Base-by-base conservation (phyloP, 208 protist species). In the Phytomonas serpens region DNA sequence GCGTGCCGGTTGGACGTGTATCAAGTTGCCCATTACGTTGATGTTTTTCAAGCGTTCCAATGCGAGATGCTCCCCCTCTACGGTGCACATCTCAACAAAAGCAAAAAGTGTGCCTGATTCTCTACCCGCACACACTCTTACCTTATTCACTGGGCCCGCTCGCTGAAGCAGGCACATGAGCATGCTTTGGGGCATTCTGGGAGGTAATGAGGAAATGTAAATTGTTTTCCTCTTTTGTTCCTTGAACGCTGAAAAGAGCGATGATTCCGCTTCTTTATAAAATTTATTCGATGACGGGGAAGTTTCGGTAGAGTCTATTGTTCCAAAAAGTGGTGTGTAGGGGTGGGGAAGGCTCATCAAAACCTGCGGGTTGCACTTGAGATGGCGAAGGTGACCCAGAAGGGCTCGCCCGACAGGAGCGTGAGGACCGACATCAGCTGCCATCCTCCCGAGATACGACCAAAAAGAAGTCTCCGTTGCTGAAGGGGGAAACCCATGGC, bases 61-160 rank as follows among this genome's bases (percentile, higher is more conserved):
- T 16, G 77, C 85, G 27, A 74, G 69, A 52, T 74, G 68, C 30
- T 81, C 87, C 34, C 76, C 87, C 37, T 89, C 80, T 23, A 79
- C 14, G 13, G 81, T 87, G 14, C 79, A 75, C 87, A 95, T 95
- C 70, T 95, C 87, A 19, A 95, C 90, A 78, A 95, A 95, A 0
- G 90, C 86, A 75, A 93, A 93, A 19, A 95, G 72, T 27, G 90
- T 92, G 31, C 70, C 61, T 69, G 91, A 88, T 33, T 82, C 82
- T 38, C 66, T 84, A 42, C 86, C 82, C 38, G 75, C 73, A 72
- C 90, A 95, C 29, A 95, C 57, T 63, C 90, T 87, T 13, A 95
- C 85, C 70, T 90, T 93, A 76, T 90, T 93, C 40, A 95, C 87
- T 4, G 65, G 64, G 6, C 90, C 90, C 3, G 78, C 83, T 29